Conservation (phyloP, 2,329 filamentous ascomycete genomes). For the Alternaria gaisen region DNA sequence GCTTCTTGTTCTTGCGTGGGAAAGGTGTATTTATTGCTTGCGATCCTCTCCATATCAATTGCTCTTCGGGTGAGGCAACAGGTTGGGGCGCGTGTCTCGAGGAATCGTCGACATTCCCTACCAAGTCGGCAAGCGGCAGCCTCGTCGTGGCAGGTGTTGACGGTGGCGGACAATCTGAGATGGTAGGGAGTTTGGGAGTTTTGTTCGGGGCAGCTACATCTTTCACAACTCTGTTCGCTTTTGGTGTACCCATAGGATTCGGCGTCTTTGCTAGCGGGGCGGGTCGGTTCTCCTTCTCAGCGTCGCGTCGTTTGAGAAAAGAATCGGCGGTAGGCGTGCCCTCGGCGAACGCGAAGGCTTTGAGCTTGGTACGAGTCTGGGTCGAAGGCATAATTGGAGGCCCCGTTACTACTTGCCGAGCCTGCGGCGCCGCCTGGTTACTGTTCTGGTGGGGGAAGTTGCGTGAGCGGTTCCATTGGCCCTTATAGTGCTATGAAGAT, state of each 20-base stretch:
- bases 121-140: conserved; percentile 67
- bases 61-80: conserved; percentile 66
- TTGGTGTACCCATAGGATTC: conserved; percentile 31
- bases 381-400: conserved; percentile 60
- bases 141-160: conserved; percentile 67
- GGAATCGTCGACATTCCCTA: conserved; percentile 68
- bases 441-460: conserved; percentile 39
- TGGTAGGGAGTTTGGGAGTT: conserved; percentile 40
- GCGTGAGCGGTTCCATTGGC: conserved; percentile 50
- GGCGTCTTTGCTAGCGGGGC: conserved; percentile 13
- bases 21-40: conserved; percentile 56
- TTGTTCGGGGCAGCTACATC: conserved; percentile 27
- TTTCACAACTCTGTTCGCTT: conserved; percentile 25
- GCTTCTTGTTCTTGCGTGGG: conserved; percentile 53
- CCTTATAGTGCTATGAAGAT: conserved; percentile 33
- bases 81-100: conserved; percentile 58
- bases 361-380: conserved; percentile 63
- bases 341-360: conserved; percentile 62
- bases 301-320: conserved; percentile 35
- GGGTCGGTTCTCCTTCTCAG: conserved; percentile 56
- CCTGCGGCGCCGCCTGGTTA: conserved; percentile 36
- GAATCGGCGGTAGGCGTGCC: conserved; percentile 38
- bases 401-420: conserved; percentile 45
- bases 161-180: conserved; percentile 53
- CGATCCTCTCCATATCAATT: conserved; percentile 66